phyloP scores from a whole-genome alignment of 2,329 filamentous ascomycete genomes.

The Cryphonectria japonica region DNA sequence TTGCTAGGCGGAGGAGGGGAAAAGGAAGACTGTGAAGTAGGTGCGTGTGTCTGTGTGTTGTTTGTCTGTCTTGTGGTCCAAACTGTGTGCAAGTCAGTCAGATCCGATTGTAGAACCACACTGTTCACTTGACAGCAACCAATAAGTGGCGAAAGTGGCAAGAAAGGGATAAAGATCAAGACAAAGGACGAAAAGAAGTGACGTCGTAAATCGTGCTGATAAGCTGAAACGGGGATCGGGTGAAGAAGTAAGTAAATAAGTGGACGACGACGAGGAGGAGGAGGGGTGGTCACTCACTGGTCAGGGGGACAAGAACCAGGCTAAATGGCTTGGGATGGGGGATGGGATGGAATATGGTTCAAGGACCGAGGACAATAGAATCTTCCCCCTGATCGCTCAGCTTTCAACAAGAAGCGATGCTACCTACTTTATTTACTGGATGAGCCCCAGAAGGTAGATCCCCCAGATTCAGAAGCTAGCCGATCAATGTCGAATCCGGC shows the following conservation, averaged over 20 bases:
- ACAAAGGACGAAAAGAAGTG: not conserved
- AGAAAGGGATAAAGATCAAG: not conserved
- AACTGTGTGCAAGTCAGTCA: not conserved
- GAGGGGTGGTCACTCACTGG: not conserved
- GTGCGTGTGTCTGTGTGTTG: not conserved
- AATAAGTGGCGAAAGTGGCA: not conserved
- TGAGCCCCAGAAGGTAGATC: not conserved
- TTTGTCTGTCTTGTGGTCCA: too few relatives aligned
- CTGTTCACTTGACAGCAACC: not conserved
- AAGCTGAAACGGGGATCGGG: not conserved
- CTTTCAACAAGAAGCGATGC: not conserved
- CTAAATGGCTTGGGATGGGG: not conserved
- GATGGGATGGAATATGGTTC: not conserved
- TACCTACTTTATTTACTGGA: not conserved
- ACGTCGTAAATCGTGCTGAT: not conserved
- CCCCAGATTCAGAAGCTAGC: not conserved
- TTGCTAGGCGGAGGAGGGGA: too few relatives aligned
- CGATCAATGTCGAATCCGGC: not conserved
- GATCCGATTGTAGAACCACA: not conserved
- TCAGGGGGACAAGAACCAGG: not conserved
- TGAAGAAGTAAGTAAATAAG: not conserved
- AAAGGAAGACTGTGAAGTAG: too few relatives aligned
- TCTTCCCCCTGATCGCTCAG: not conserved
- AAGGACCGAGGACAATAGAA: too few relatives aligned
- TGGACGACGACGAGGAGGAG: not conserved